Evolutionary conservation across 768 basidiomycete species (phyloP).

Genomic region (Trametes coccinea): DNA sequence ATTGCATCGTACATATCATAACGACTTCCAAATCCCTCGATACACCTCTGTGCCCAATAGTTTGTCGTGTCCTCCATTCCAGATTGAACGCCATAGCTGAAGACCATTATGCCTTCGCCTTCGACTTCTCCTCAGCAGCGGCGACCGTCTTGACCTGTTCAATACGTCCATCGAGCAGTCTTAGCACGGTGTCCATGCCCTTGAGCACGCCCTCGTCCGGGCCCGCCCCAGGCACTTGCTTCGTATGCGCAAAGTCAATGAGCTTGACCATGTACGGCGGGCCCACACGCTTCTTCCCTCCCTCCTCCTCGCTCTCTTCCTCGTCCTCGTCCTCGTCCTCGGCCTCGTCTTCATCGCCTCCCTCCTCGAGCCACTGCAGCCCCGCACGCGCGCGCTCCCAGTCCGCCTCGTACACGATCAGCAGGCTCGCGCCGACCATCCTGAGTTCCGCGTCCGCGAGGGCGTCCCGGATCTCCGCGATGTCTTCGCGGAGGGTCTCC

Average conservation of each 20-base stretch:
- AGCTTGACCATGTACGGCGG: conserved; percentile 68
- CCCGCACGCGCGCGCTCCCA: conserved; percentile 39
- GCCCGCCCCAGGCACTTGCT: conserved; percentile 64
- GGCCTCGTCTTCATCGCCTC: conserved; percentile 37
- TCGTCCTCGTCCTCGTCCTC: conserved; percentile 34
- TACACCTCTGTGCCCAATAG: too few relatives aligned
- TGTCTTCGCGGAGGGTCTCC: conserved; percentile 49
- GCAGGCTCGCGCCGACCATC: conserved; percentile 79
- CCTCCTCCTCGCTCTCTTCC: conserved; percentile 28
- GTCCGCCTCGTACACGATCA: conserved; percentile 81
- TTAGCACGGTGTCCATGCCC: conserved; percentile 68
- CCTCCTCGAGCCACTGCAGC: conserved; percentile 39
- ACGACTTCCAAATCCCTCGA: too few relatives aligned
- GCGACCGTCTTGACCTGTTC: conserved; percentile 38
- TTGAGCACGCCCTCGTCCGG: conserved; percentile 76
- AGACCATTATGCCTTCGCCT: neutral
- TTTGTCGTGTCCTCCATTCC: too few relatives aligned
- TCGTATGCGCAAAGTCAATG: conserved; percentile 95
- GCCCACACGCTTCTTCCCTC: conserved; percentile 34
- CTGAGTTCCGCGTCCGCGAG: conserved; percentile 63
- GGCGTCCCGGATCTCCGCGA: conserved; percentile 50
- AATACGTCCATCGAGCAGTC: conserved; percentile 60
- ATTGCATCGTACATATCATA: too few relatives aligned
- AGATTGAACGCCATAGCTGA: too few relatives aligned
- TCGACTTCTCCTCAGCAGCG: neutral